These are phyloP conservation scores for Pyrus bretschneideri DNA, from an alignment of 306 rosid species.

Conservation along the genomic window DNA sequence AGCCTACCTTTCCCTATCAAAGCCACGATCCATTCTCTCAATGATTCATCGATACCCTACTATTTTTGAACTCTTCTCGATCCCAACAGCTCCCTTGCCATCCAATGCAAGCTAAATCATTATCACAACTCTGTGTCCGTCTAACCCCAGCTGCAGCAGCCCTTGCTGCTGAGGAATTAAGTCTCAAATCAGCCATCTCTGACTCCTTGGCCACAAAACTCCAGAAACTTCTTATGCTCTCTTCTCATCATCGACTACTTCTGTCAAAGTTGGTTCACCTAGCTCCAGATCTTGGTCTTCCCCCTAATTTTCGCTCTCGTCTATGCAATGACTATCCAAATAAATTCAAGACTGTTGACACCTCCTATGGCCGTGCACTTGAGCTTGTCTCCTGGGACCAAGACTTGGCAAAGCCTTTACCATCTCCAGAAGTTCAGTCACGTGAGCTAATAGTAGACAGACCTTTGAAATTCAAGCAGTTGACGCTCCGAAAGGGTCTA, in stretches of 20 bases:
- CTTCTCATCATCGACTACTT: constrained; percentile 59
- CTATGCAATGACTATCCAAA: constrained; percentile 77
- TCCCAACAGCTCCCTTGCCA: constrained; percentile 66
- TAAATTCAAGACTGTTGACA: constrained; percentile 66
- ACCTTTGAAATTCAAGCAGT: constrained; percentile 81
- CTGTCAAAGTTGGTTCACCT: constrained; percentile 81
- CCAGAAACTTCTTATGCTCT: constrained; percentile 86
- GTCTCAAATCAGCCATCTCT: constrained; percentile 43
- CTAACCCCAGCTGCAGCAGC: constrained; percentile 82
- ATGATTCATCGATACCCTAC: constrained; percentile 88
- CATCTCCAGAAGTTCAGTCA: constrained; percentile 30
- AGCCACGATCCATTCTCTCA: constrained; percentile 58
- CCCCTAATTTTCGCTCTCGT: constrained; percentile 74
- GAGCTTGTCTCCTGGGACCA: constrained; percentile 78
- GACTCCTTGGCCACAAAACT: constrained; percentile 63
- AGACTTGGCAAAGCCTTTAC: constrained; percentile 54
- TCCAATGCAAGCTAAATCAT: constrained; percentile 62
- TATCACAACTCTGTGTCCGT: constrained; percentile 79
- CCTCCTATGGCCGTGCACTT: constrained; percentile 88
- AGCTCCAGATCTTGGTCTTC: constrained; percentile 85
- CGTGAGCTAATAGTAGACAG: constrained; percentile 69
- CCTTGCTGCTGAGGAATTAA: constrained; percentile 60
- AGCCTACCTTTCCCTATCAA: constrained; percentile 53
- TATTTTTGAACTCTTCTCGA: constrained; percentile 56
- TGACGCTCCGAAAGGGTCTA: constrained; percentile 77